Percentiles rank a stretch among this genome's conserved stretches.
Conservation (phyloP, 2,329 filamentous ascomycete species). For the Dactylellina parvicollis region DNA sequence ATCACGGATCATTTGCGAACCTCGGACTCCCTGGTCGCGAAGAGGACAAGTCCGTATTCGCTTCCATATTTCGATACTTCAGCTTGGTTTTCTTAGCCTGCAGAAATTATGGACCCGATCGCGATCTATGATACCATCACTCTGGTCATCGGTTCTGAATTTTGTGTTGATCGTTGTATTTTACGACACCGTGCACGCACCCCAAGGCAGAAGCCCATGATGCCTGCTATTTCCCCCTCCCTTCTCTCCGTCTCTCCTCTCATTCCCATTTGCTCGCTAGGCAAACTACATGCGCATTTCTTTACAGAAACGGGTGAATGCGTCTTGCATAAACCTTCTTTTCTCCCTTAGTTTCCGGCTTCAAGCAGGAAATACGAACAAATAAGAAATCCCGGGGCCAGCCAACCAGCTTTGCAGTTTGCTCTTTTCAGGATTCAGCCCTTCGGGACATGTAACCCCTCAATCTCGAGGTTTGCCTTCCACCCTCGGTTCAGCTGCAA, state of each 20-base stretch:
- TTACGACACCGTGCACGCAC: constrained; percentile 20
- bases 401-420: constrained; percentile 32
- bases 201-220: constrained; percentile 3
- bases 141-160: background rate
- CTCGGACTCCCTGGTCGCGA: constrained; percentile 1
- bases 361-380: background rate
- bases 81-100: background rate
- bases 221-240: background rate
- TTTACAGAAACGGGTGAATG: constrained; percentile 36
- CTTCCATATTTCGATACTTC: constrained; percentile 24
- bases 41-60: constrained; percentile 31
- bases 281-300: background rate
- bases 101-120: constrained; percentile 1
- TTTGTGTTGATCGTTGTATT: constrained; percentile 47
- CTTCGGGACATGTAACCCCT: background rate
- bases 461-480: background rate
- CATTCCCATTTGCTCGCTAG: constrained; percentile 38
- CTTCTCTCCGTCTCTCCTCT: background rate
- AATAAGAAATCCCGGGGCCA: background rate
- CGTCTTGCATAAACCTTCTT: constrained; percentile 48
- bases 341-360: constrained; percentile 19
- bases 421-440: background rate
- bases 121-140: constrained; percentile 10
- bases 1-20: constrained; percentile 11
- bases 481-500: background rate